Conservation (phyloP, 495 filamentous ascomycete species). For the Talaromyces proteolyticus region DNA sequence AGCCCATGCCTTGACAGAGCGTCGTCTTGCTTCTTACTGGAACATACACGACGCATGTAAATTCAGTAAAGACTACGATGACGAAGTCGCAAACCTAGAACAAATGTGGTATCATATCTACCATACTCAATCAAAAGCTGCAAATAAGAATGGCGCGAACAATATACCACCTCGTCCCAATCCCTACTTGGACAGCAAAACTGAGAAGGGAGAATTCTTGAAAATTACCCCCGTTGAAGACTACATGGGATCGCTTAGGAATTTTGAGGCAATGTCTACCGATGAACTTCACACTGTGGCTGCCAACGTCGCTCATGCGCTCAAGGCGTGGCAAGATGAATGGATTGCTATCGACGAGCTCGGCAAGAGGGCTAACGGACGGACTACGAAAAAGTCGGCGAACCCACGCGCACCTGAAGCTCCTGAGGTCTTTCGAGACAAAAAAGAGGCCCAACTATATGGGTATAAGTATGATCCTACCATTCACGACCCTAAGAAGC, state of each 20-base stretch:
- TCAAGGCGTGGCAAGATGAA: constrained; percentile 60
- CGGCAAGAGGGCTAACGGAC: constrained; percentile 41
- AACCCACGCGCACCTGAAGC: constrained; percentile 19
- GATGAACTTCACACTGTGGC: constrained; percentile 50
- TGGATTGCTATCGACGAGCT: constrained; percentile 54
- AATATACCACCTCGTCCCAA: constrained; percentile 39
- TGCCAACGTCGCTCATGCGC: constrained; percentile 42
- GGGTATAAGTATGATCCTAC: constrained; percentile 31
- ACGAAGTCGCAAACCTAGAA: constrained; percentile 18
- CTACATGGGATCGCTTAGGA: constrained; percentile 27
- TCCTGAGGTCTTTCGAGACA: constrained; percentile 27
- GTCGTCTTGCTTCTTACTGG: constrained; percentile 55
- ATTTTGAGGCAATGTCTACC: constrained; percentile 25
- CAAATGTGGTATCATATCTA: constrained; percentile 27
- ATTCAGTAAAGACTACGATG: constrained; percentile 35
- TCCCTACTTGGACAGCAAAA: constrained; percentile 29
- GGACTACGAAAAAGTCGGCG: constrained; percentile 16
- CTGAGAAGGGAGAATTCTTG: constrained; percentile 39
- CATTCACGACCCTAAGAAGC: constrained; percentile 8
- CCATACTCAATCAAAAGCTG: constrained; percentile 18
- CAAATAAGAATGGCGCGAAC: constrained; percentile 38
- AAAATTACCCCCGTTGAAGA: constrained; percentile 26
- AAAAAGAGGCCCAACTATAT: constrained; percentile 38
- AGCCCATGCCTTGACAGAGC: constrained; percentile 48
- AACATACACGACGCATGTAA: constrained; percentile 47